Base-by-base conservation (phyloP, 163 green algal genomes). In the Chlamydomonas reinhardtii region DNA sequence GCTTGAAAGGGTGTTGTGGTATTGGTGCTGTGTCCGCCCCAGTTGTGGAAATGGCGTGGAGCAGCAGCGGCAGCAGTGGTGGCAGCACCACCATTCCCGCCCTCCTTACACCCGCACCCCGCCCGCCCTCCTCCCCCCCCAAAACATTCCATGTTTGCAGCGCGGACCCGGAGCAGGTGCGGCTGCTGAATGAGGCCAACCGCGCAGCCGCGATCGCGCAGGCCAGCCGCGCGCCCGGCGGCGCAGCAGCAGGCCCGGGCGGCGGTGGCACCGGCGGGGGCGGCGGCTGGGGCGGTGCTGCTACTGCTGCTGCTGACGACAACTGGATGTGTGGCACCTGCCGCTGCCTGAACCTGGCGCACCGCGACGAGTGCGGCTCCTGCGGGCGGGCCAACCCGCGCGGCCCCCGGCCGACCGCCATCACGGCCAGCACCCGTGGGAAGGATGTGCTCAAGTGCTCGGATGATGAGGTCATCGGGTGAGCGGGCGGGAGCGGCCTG, bases 111-210 rank as follows among this genome's bases (percentile, higher is more conserved):
- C n/a, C n/a, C n/a, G n/a, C n/a, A n/a, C n/a, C 5, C 39, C 39
- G 39, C 39, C 5, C 39, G 39, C 39, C 39, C 39, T 48, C 39
- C 39, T 48, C 39, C 39, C 39, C 5, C 39, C 5, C 39, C 39
- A 5, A 5, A 48, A 48, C 39, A 48, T 48, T 48, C 8, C 5
- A 5, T 48, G 5, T 5, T 8, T 8, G 14, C 79, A 85, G 79
- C 25, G 52, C 79, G 2, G 79, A 85, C 48, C 79, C 68, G 16
- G 79, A 85, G 52, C 68, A 85, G 54, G 68, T 85, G 20, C 79
- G 43, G 15, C 83, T 93, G 15, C 88, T 93, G n/a, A 52, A 79
- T 25, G 78, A 93, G 34, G 88, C 87, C 39, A 93, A 92, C 70
- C 82, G 88, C 27, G 89, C 89, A 37, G 89, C 89, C 25, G 35